phyloP scores from a whole-genome alignment of 2,329 filamentous ascomycete species.

The Pleurostoma richardsiae region DNA sequence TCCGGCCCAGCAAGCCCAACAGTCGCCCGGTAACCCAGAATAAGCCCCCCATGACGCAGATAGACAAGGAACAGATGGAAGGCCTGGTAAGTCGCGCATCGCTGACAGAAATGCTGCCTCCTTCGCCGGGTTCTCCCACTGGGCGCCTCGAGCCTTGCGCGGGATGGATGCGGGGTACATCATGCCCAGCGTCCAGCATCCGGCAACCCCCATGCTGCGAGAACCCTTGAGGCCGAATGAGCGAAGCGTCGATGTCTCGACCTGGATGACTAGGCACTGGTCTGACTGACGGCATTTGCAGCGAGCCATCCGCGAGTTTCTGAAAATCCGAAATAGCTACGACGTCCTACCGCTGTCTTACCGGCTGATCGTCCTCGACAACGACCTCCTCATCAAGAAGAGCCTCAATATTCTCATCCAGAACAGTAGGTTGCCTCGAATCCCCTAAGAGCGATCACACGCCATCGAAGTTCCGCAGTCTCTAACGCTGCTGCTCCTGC shows the following conservation, averaged over 20 bases:
- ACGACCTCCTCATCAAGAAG: constrained; percentile 91
- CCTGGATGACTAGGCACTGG: no score
- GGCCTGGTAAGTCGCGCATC: constrained; percentile 58
- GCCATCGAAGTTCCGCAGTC: neutral
- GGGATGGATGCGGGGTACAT: constrained; percentile 8
- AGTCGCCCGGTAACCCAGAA: constrained; percentile 36
- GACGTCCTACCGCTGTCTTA: constrained; percentile 96
- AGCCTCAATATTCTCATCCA: constrained; percentile 92
- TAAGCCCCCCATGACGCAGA: constrained; percentile 41
- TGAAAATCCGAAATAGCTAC: constrained; percentile 94
- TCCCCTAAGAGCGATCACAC: constrained; percentile 1
- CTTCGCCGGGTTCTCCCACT: constrained; percentile 1
- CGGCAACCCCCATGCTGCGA: no score
- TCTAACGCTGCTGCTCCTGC: neutral
- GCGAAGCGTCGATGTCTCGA: no score
- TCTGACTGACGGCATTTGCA: constrained; percentile 29
- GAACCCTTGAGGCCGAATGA: no score
- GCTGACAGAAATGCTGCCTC: neutral
- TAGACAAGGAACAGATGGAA: constrained; percentile 73
- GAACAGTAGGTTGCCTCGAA: constrained; percentile 61
- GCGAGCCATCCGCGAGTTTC: constrained; percentile 90
- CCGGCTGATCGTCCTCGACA: constrained; percentile 93
- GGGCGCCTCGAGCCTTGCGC: neutral
- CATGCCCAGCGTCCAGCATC: neutral
- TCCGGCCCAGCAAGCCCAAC: constrained; percentile 31